phyloP scores from a whole-genome alignment of 768 basidiomycete genomes.

The Pisolithus tinctorius region DNA sequence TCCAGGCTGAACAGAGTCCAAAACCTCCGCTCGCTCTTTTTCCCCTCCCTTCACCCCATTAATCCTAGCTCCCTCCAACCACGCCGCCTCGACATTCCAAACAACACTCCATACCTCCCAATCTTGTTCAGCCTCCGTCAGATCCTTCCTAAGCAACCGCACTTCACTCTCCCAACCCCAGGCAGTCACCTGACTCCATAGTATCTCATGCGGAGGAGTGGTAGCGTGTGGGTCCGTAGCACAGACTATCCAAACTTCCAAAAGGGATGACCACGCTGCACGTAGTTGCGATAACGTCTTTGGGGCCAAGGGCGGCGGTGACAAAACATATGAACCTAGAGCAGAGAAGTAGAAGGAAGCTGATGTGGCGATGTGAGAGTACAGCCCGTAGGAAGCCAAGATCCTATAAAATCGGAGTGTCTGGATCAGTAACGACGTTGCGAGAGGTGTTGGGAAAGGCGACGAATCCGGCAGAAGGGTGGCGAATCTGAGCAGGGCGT shows the following conservation, averaged over 20 bases:
- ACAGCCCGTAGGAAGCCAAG: constrained; percentile 75
- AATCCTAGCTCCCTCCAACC: constrained; percentile 70
- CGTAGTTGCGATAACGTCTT: constrained; percentile 20
- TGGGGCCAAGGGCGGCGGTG: constrained; percentile 13
- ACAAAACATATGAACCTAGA: constrained; percentile 43
- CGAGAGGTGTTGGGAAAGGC: constrained; percentile 29
- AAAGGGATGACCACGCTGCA: constrained; percentile 49
- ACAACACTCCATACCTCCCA: constrained; percentile 28
- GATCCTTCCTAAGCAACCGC: constrained; percentile 29
- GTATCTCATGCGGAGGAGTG: constrained; percentile 77
- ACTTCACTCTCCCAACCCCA: constrained; percentile 70
- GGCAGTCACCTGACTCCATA: constrained; percentile 79
- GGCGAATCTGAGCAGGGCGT: constrained; percentile 69
- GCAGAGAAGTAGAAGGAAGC: constrained; percentile 51
- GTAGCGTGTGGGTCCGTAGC: constrained; percentile 87
- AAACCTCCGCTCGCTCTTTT: constrained; percentile 41
- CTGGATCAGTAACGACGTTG: constrained; percentile 42
- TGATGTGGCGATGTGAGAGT: constrained; percentile 30
- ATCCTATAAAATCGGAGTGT: constrained; percentile 59
- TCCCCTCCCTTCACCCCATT: constrained; percentile 67
- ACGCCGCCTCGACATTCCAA: constrained; percentile 45
- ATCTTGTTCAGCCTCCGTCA: constrained; percentile 27
- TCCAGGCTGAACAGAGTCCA: constrained; percentile 30
- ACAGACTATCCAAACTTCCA: constrained; percentile 72
- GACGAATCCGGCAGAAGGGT: constrained; percentile 44